Base-by-base conservation (phyloP, 2,329 filamentous ascomycete species). In the Blastomyces silverae region DNA sequence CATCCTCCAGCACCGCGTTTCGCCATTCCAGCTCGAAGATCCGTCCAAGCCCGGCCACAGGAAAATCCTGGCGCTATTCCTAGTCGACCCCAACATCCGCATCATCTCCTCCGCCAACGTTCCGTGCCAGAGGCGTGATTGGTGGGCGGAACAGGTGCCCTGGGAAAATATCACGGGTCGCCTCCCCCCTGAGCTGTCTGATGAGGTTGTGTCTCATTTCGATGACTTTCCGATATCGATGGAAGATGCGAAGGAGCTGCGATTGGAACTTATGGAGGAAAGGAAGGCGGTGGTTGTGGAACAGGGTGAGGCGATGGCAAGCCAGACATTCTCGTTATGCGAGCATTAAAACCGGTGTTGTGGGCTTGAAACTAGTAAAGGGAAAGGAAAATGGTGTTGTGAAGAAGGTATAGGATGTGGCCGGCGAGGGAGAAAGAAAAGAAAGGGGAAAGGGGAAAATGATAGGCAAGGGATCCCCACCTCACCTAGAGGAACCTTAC, bases 31-130 rank as follows among this genome's bases (percentile, higher is more conserved):
- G 10, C 60, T 69, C 31, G 22, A 61, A 42, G 67, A 69, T 25
- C 42, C 58, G 17, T 64, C 66, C 22, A 66, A 67, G 31, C 66
- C 65, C 17, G 66, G 67, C 25, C 67, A 69, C 42, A 59, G 65
- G 44, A 68, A 69, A 46, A 69, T 68, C 56, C 61, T 69, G 5
- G 66, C 64, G 8, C 48, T 69, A 31, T 69, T 68, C 62, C 65
- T 69, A 13, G 65, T 69, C 25, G 64, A 67, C 34, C 65, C 66
- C 44, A 65, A 68, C 39, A 64, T 66, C 55, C 65, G 64, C 28
- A 64, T 68, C 55, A 68, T 65, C 46, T 69, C 67, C 10, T 68
- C 65, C 17, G 64, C 66, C 13, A 64, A 68, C 52, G 63, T 69
- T 13, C 67, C 66, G 1, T 44, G 59, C 11, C 66, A 68, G 60